Base-by-base conservation (phyloP, 441 rosid genomes). In the Cnidoscolus chayamansa region DNA sequence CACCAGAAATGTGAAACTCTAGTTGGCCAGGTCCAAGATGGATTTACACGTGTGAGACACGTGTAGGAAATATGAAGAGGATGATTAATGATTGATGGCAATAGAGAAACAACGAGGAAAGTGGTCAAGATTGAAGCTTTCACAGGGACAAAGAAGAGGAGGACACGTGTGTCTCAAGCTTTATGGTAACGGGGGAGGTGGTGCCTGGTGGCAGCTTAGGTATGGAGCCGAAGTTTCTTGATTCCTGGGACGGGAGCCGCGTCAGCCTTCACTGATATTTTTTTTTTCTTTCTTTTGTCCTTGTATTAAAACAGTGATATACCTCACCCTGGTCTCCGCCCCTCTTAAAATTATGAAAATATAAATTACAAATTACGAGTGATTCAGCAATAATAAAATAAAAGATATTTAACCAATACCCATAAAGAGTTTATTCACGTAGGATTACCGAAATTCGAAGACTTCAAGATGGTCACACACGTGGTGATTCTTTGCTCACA, bases 11-110 rank as follows among this genome's bases (percentile, higher is more conserved):
- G 58, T 19, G 15, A 64, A 25, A 70, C 74, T 65, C 7, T 48
- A 63, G 73, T 72, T 63, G 31, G 56, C 10, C 19, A 19, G 19
- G 20, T 17, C 4, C 2, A 6, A 48, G 30, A 15, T 45, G 62
- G 32, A 19, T 43, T 35, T 31, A 72, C 70, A 63, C 73, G 80
- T 72, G 73, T 77, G 67, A 67, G 73, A 81, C 90, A 85, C 85
- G 89, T 82, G 90, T 79, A 57, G 59, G 60, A 75, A 35, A 51
- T 58, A 15, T 10, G 45, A 47, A n/a, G 55, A 35, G 9, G 1
- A 61, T 53, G 74, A 17, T 51, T 63, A 60, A 16, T 32, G 54
- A 50, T 59, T 72, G 55, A 40, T 69, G 16, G 35, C 17, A 7
- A 50, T 1, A 0, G 0, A 31, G 8, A 7, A 15, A 48, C 1